Base-by-base conservation (phyloP, 2,329 filamentous ascomycete species). In the Colletotrichum spaethianum region DNA sequence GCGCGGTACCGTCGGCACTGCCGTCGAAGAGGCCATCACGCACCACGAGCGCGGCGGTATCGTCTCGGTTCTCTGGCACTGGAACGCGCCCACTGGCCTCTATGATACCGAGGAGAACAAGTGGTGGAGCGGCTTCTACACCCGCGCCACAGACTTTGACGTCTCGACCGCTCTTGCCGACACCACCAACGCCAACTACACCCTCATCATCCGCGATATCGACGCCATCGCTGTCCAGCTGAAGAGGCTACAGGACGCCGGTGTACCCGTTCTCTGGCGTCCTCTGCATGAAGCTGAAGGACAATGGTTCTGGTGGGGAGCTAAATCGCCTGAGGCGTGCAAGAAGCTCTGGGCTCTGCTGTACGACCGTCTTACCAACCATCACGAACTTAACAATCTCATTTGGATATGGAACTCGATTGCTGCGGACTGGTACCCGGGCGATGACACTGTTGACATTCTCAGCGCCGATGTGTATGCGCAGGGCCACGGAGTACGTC, bases 221-320 rank as follows among this genome's bases (percentile, higher is more conserved):
- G 85, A 87, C 63, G 83, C 83, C 23, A 86, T 87, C 52, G 73
- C 85, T 2, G 79, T 80, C 7, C 80, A 87, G 76, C 80, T 87
- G 6, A 82, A 84, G 78, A 78, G 82, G 28, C 79, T 88, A 4
- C 79, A 84, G 65, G 74, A 77, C 12, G 84, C 84, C 4, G 80
- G 80, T n/a, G 80, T 87, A 1, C 84, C 86, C 1, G 80, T 87
- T 7, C 80, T 88, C 14, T 88, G 80, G 75, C 78, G 86, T 1
- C 85, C 85, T 5, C 77, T 88, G 36, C 86, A 87, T 76, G 86
- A 88, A 75, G 86, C 86, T 9, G 86, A 88, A 71, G 85, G 85
- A 2, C 80, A 65, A 0, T 88, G 86, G 86, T 88, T 87, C 79
- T 88, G 86, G 85, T 87, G 86, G 86, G 86, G 85, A 8, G 85